Conservation (phyloP, 2,329 filamentous ascomycete species). For the Escovopsis sp. region DNA sequence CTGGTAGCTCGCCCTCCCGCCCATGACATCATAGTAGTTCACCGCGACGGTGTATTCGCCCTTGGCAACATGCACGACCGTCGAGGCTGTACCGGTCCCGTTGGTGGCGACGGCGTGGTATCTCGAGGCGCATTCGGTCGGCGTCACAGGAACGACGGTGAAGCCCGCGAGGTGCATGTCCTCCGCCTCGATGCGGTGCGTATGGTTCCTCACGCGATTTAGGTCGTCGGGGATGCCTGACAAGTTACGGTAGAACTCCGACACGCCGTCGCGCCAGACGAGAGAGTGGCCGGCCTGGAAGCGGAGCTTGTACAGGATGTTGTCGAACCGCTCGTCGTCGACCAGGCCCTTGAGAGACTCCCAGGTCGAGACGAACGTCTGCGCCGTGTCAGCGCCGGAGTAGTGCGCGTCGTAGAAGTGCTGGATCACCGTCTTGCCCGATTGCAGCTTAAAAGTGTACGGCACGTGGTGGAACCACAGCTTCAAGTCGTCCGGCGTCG, state of each 20-base stretch:
- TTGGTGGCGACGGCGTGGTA: constrained; percentile 38
- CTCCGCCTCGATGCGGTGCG: constrained; percentile 55
- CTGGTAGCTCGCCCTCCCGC: constrained; percentile 29
- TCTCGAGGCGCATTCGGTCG: constrained; percentile 44
- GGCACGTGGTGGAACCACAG: constrained; percentile 64
- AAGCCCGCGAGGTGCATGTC: constrained; percentile 47
- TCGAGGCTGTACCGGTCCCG: no score
- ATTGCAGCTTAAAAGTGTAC: constrained; percentile 46
- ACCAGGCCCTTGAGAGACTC: constrained; percentile 36
- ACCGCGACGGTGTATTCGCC: constrained; percentile 48
- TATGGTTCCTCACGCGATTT: constrained; percentile 43
- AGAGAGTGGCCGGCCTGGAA: constrained; percentile 57
- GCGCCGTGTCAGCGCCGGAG: constrained; percentile 40
- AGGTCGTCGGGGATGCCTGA: constrained; percentile 43
- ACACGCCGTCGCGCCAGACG: constrained; percentile 55
- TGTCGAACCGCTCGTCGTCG: constrained; percentile 42
- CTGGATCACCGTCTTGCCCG: constrained; percentile 51
- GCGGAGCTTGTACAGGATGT: constrained; percentile 40
- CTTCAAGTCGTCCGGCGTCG: constrained; percentile 51
- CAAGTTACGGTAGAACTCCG: constrained; percentile 45
- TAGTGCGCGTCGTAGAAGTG: constrained; percentile 52
- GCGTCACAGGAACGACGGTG: constrained; percentile 33
- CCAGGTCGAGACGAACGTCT: constrained; percentile 42
- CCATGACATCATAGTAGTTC: constrained; percentile 49
- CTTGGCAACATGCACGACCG: constrained; percentile 11